These are phyloP conservation scores for Colletotrichum coccodes DNA, from an alignment of 2,329 filamentous ascomycete species.

Conservation along the genomic window DNA sequence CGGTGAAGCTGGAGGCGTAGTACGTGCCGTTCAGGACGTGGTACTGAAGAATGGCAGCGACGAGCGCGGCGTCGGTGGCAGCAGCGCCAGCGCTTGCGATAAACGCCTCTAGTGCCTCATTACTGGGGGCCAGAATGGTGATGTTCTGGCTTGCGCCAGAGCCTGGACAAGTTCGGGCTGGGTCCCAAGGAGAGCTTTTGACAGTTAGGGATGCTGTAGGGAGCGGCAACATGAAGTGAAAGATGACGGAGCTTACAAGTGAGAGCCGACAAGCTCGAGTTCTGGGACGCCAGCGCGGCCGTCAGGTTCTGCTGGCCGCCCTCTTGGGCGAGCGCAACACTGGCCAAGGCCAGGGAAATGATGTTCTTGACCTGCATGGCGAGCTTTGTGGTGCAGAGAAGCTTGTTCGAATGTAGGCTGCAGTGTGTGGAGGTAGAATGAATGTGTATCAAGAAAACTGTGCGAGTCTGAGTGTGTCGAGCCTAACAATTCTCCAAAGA, in stretches of 20 bases:
- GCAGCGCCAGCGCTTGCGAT: slow-evolving; percentile 42
- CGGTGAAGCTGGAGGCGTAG: slow-evolving; percentile 37
- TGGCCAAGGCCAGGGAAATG: slow-evolving; percentile 34
- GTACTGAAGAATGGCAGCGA: slow-evolving; percentile 60
- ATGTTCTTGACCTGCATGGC: slow-evolving; percentile 32
- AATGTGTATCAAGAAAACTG: neutral
- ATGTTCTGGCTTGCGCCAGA: slow-evolving; percentile 50
- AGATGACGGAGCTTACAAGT: slow-evolving; percentile 30
- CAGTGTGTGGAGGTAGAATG: neutral
- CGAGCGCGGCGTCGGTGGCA: slow-evolving; percentile 33
- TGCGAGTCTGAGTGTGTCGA: neutral
- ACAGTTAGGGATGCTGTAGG: neutral
- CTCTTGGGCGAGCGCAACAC: slow-evolving; percentile 34
- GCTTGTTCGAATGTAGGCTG: neutral
- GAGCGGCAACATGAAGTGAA: neutral
- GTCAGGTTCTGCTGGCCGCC: slow-evolving; percentile 34
- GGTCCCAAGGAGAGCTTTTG: slow-evolving; percentile 35
- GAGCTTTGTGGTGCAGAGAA: neutral
- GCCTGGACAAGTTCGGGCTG: slow-evolving; percentile 33
- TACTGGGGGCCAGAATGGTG: slow-evolving; percentile 66
- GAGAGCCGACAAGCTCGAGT: slow-evolving; percentile 40
- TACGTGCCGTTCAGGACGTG: slow-evolving; percentile 65
- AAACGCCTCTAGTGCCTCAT: slow-evolving; percentile 54
- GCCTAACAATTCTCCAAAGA: neutral
- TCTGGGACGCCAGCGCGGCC: slow-evolving; percentile 38